Evolutionary conservation across 371 early-diverging fungal species (phyloP), one percentile per base, ranked within the genome.

Genomic region (Mortierella sp.): DNA sequence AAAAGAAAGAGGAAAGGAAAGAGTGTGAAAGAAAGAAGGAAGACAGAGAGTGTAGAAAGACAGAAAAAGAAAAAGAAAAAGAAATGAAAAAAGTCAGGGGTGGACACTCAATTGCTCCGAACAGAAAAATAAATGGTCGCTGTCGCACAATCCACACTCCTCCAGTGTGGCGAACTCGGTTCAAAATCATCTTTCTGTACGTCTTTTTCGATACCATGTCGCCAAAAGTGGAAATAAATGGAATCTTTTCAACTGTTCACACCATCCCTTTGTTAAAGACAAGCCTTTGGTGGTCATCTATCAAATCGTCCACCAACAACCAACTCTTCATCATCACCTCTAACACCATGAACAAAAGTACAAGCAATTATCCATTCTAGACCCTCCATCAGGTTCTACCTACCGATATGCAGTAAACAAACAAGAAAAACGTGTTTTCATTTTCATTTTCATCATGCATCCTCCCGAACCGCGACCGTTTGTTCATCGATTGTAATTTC

Each of bases 41-140:
- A 47, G 6, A 19, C 29, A 29, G 31, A 19, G 48, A n/a, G 39
- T 19, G 22, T 40, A 22, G 37, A 41, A 19, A 55, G 39, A 43
- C 24, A 69, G 55, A 40, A 37, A 53, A 29, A 24, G 55, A 43
- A 41, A 40, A 22, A 68, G 29, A 50, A 47, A 22, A 37, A 37
- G 29, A 68, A 50, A 52, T 22, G 26, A 45, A 50, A 40, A 26
- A n/a, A n/a, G n/a, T 53, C 53, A 68, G 34, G 58, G 58, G 58
- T 16, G 24, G 13, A 52, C 13, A 4, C 10, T 48, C 48, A 48
- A 48, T 48, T 48, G 48, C 48, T 58, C 58, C 58, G 31, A 58
- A 26, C 1, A 58, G 2, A 34, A 26, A 31, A 29, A 58, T 13
- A 29, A 11, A 2, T 31, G 10, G 34, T 10, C 34, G 19, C 14